Evolutionary conservation across 768 basidiomycete genomes (phyloP).

Genomic region (Lentinula guzmanii): DNA sequence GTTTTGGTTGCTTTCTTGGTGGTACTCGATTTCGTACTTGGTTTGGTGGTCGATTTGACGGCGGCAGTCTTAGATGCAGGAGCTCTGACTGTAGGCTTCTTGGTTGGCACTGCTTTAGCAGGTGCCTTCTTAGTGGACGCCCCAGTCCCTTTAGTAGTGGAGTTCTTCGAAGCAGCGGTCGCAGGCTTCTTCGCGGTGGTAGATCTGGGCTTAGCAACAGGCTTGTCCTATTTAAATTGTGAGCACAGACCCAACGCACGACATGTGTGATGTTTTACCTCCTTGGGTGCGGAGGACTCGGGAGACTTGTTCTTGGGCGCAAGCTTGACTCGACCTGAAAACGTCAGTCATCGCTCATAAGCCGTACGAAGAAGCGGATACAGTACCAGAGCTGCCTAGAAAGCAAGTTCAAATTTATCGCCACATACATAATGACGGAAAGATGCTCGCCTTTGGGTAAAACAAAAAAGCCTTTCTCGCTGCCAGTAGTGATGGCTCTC

Average conservation of each 20-base stretch:
- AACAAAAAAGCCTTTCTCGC: slow-evolving; percentile 76
- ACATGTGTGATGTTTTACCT: slow-evolving; percentile 16
- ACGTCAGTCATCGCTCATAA: not conserved
- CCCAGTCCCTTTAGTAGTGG: not conserved
- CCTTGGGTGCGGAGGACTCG: not conserved
- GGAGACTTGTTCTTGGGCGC: slow-evolving; percentile 34
- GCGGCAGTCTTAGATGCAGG: not conserved
- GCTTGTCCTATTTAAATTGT: slow-evolving; percentile 4
- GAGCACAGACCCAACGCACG: slow-evolving; percentile 10
- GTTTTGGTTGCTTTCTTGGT: slow-evolving; percentile 9
- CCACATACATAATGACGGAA: not conserved
- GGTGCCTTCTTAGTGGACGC: not conserved
- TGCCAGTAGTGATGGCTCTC: slow-evolving; percentile 75
- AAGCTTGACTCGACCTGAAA: slow-evolving; percentile 64
- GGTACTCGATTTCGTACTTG: slow-evolving; percentile 9
- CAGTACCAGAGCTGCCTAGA: not conserved
- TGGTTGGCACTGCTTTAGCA: not conserved
- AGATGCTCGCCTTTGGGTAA: slow-evolving; percentile 73
- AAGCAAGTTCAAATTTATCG: not conserved
- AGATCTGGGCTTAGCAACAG: slow-evolving; percentile 18
- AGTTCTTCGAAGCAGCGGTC: not conserved
- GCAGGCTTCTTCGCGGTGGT: slow-evolving; percentile 16
- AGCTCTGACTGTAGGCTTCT: not conserved
- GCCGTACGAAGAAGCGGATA: not conserved
- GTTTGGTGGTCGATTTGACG: not conserved